Evolutionary conservation across 2,329 filamentous ascomycete species (phyloP), one percentile per base, ranked within the genome.

Genomic region (Aspergillus ibericus): DNA sequence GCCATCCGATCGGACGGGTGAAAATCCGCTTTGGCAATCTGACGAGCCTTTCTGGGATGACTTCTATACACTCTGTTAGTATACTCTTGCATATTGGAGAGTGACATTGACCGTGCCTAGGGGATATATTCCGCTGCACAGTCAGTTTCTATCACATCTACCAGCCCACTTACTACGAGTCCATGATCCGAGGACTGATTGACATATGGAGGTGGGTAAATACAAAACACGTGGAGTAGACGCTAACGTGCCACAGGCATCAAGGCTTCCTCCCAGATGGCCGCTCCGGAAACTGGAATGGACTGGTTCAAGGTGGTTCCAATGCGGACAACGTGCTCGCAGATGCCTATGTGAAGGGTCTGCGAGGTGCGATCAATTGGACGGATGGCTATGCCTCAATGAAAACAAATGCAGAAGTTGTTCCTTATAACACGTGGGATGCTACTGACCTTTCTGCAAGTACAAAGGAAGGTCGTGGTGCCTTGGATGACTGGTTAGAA

Each of bases 251-350:
- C 12, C n/a, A 20, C 32, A 70, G 64, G 54, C 60, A 70, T 38
- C 65, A 86, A 32, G 85, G 85, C 1, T 90, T 82, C 63, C 77
- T 88, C 67, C 86, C 87, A 1, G 87, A 90, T 63, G 88, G 81
- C 0, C 82, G 88, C 16, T 89, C 86, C 0, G 88, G 85, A 1
- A 87, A 89, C 70, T 88, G 78, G 77, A 91, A 89, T 59, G 84
- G 44, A 82, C 83, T 15, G 57, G 58, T 67, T 7, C 88, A 91
- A 71, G 88, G 87, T 13, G 88, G 88, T 4, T 88, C 83, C 2
- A 89, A 91, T 67, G 83, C 84, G 3, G 88, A 91, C 68, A 90
- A 89, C 54, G 83, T 91, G 4, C 81, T 91, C 8, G 88, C 88
- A 2, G 88, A 92, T 67, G 88, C 88, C 0, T 91, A 85, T 60